phyloP scores from a whole-genome alignment of 805 yeast genomes.

The Zygotorulaspora florentina region DNA sequence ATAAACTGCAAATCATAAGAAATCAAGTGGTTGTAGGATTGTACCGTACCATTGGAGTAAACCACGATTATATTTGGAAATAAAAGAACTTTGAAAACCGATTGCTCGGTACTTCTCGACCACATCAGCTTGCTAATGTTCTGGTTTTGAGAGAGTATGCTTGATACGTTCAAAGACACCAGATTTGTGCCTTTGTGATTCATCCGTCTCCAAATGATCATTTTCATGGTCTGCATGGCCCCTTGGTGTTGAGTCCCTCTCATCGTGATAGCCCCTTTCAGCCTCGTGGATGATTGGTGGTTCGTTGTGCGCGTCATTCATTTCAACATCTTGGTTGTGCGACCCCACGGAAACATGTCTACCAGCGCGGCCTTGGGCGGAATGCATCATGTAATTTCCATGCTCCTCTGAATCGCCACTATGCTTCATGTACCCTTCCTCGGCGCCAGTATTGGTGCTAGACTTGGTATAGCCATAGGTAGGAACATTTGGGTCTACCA shows the following conservation, averaged over 20 bases:
- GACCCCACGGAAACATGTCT: constrained; percentile 11
- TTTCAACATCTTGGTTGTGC: not conserved
- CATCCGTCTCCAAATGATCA: constrained; percentile 1
- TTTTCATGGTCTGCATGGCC: constrained; percentile 4
- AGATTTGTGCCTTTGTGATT: constrained; percentile 2
- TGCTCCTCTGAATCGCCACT: not conserved
- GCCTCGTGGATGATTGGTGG: constrained; percentile 1
- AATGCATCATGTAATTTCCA: constrained; percentile 5
- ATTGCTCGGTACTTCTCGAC: too few relatives aligned
- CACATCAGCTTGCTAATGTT: not conserved
- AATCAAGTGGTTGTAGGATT: too few relatives aligned
- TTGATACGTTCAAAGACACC: constrained; percentile 11
- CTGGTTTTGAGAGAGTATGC: constrained; percentile 4
- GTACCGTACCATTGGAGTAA: too few relatives aligned
- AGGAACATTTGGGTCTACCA: constrained; percentile 27
- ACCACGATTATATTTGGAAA: too few relatives aligned
- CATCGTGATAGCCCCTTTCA: not conserved
- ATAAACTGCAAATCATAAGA: too few relatives aligned
- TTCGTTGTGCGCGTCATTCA: not conserved
- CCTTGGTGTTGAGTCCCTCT: constrained; percentile 11
- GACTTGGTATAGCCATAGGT: constrained; percentile 26
- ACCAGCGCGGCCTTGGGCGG: constrained; percentile 2
- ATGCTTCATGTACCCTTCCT: not conserved
- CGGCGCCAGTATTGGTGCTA: not conserved
- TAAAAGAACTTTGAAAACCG: too few relatives aligned